Base-by-base conservation (phyloP, 371 early-diverging fungal species). In the Cokeromyces recurvatus region DNA sequence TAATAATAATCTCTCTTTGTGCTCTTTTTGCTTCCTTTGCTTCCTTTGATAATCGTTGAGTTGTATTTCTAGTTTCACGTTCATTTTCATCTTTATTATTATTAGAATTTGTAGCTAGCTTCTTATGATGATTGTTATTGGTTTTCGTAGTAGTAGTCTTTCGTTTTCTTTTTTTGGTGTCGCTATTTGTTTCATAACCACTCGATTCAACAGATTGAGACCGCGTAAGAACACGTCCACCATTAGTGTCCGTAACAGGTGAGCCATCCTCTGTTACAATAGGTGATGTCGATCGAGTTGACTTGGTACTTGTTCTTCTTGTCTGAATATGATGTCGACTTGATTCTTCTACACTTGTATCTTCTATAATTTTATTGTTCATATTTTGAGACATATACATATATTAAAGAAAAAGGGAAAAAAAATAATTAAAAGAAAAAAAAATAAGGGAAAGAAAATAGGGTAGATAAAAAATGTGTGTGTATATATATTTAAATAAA, bases 141-240 rank as follows among this genome's bases (percentile, higher is more conserved):
- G 11, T 11, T 7, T 5, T 27, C 4, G 9, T 34, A 15, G 10
- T 34, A 9, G 35, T 48, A 22, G 48, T 27, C 24, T 62, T 56
- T 46, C 57, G 36, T 17, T 49, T 55, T 43, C 53, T 23, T 17
- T 56, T 62, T 36, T 46, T 52, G 11, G 53, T 43, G 17, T 51
- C 52, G n/a, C n/a, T n/a, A 1, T 48, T 39, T 19, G 53, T 53
- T 38, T 59, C 55, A 22, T 53, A 59, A 4, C 51, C 56, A 49
- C 47, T 60, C 8, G 57, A 50, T 19, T 64, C 60, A 35, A 59
- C 53, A 15, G 64, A 64, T 23, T 55, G 56, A 14, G 64, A 56
- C 27, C 60, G 60, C 53, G 60, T 56, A 25, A 51, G 46, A 40
- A 45, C 38, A n/a, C 44, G 39, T 10, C 27, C 51, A 44, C 35